Evolutionary conservation across 129 eudicot genomes (phyloP), one percentile per base, ranked within the genome.

Genomic region (Heracleum sosnowskyi): DNA sequence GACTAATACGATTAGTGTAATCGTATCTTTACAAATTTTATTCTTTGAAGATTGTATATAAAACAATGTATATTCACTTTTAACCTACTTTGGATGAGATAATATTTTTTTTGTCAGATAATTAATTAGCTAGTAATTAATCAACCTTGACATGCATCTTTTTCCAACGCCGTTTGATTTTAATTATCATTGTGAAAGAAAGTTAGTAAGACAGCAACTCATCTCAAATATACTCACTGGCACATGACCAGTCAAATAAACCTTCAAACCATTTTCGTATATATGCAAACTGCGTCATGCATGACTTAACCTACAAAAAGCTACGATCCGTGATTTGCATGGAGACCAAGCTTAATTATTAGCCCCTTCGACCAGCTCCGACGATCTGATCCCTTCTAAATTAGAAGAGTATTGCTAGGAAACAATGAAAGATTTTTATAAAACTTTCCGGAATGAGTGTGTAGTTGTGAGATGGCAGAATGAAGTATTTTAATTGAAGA

Each of bases 281-380:
- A n/a, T 3, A 37, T 34, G 57, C 20, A n/a, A 35, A n/a, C 34
- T 36, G 57, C 73, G 83, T 80, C 83, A 80, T 57, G 74, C 83
- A 74, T 80, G 83, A 80, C 82, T 40, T 37, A 60, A 80, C 53
- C 35, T n/a, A 72, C 34, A 69, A 8, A 55, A 55, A 55, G 64
- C 31, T 55, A 24, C 2, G 64, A 57, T n/a, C 31, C 15, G 0
- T 57, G 31, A 57, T 8, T 1, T 53, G 7, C 24, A 22, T 20
- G 63, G 64, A 57, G 15, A 57, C 64, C 31, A 57, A 57, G 9
- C 64, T 57, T 24, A 57, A 53, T 53, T 53, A 53, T 53, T 22
- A 53, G 63, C 26, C 62, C 39, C 60, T 49, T 20, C 60, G n/a
- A 49, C 60, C 60, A n/a, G n/a, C 12, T 47, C 55, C 55, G 24